Evolutionary conservation across 441 rosid species (phyloP), one percentile per base, ranked within the genome.

Genomic region (Eruca vesicaria): DNA sequence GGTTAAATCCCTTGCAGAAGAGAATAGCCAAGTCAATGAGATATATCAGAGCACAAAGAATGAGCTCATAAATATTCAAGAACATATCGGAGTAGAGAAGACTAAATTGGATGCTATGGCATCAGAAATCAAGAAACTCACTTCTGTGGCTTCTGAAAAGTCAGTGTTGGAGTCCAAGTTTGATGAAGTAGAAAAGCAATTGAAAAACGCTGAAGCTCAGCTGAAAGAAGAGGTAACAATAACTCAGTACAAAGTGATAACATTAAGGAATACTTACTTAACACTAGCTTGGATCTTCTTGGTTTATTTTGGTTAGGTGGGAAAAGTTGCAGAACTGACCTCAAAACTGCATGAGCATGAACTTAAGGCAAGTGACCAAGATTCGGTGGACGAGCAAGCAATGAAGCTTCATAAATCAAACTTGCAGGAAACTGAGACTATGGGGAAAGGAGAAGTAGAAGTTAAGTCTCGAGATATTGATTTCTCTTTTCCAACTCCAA

Each of bases 1-100:
- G 99, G 83, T 92, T 16, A 85, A 86, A 66, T 86, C 92, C 2
- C 78, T 88, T 23, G 79, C 76, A 92, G 98, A 91, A 81, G 98
- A 89, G 85, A 87, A 86, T 61, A 86, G 80, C 69, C 82, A 79
- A 76, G 88, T 89, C 10, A 89, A 82, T 69, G 93, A 89, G 82
- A 80, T 87, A 21, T 75, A 84, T 69, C 86, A 84, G 31, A 86
- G 82, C 75, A 76, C 94, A 20, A 90, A 86, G 87, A 82, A 76
- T 62, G 98, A 90, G 76, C 91, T 87, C 19, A 48, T 69, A 76
- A 86, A 84, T 85, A 89, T 89, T 68, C 86, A 92, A 74, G 93
- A 75, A 78, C 82, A 84, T 72, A 73, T 88, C 41, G 78, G 81
- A 66, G 88, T 80, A 73, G 86, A 83, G 60, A 87, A 86, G 55